Percentiles rank a stretch among this genome's conserved stretches.
phyloP scores from a whole-genome alignment of 441 rosid genomes.

The Geranium incanum region DNA sequence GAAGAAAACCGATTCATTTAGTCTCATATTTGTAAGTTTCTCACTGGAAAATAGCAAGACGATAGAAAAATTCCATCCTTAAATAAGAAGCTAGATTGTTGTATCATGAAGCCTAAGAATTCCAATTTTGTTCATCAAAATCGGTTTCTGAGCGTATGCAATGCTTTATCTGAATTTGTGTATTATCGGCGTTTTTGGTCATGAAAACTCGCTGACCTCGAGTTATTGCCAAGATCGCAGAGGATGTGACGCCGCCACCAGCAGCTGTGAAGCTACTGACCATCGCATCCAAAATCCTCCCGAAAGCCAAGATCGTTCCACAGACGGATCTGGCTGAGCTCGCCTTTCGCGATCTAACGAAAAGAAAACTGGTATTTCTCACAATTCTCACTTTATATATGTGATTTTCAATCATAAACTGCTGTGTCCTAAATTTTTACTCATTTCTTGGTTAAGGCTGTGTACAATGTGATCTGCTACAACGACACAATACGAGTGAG shows the following conservation, averaged over 20 bases:
- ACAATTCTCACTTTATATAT: background rate
- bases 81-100: too few relatives aligned
- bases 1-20: too few relatives aligned
- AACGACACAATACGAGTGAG: slow-evolving; percentile 43
- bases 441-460: slow-evolving; percentile 38
- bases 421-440: background rate
- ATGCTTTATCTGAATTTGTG: too few relatives aligned
- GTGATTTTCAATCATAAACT: background rate
- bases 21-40: too few relatives aligned
- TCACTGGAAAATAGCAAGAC: too few relatives aligned
- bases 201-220: slow-evolving; percentile 28
- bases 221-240: slow-evolving; percentile 64
- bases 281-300: slow-evolving; percentile 46
- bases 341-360: slow-evolving; percentile 59
- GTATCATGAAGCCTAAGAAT: too few relatives aligned
- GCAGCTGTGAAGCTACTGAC: slow-evolving; percentile 48
- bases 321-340: slow-evolving; percentile 56
- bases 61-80: too few relatives aligned
- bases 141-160: too few relatives aligned
- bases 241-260: slow-evolving; percentile 58
- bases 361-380: slow-evolving; percentile 57
- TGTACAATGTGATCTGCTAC: slow-evolving; percentile 71
- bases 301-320: slow-evolving; percentile 83
- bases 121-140: too few relatives aligned
- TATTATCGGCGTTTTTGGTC: background rate